Evolutionary conservation across 2,329 filamentous ascomycete species (phyloP).

Genomic region (Colletotrichum cuscutae): DNA sequence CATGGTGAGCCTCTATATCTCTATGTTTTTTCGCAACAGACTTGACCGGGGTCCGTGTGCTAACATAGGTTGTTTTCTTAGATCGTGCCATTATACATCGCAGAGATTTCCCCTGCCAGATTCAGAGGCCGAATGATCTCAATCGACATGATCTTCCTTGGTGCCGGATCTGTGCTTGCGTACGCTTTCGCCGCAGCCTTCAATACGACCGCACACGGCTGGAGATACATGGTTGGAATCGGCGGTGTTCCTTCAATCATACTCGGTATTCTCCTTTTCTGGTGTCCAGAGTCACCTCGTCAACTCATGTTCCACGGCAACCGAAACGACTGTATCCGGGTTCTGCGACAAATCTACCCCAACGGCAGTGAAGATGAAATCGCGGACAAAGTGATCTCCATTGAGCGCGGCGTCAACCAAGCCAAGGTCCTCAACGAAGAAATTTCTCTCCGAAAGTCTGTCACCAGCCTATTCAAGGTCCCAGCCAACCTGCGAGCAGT

Average conservation of each 20-base stretch:
- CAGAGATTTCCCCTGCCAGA: constrained; percentile 38
- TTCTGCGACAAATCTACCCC: constrained; percentile 4
- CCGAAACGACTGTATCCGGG: constrained; percentile 43
- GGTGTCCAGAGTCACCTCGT: constrained; percentile 32
- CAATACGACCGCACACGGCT: constrained; percentile 42
- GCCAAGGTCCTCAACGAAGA: constrained; percentile 13
- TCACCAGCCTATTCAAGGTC: constrained; percentile 44
- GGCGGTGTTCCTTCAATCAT: constrained; percentile 37
- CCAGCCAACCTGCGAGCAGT: constrained; percentile 51
- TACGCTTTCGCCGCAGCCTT: constrained; percentile 46
- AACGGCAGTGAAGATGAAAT: constrained; percentile 39
- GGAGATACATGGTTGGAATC: constrained; percentile 34
- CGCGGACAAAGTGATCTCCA: constrained; percentile 39
- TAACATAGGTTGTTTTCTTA: background rate
- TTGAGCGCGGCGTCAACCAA: constrained; percentile 17
- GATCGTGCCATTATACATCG: constrained; percentile 38
- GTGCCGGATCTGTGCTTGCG: constrained; percentile 36
- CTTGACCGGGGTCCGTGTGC: too few relatives aligned
- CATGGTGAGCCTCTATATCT: constrained; percentile 45
- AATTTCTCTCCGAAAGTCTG: constrained; percentile 32
- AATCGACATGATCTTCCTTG: constrained; percentile 39
- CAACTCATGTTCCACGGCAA: constrained; percentile 41
- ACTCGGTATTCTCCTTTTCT: constrained; percentile 32
- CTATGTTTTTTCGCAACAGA: background rate
- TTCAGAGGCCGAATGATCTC: constrained; percentile 40